Conservation (phyloP, 2,329 filamentous ascomycete genomes). For the Aspergillus transmontanensis region DNA sequence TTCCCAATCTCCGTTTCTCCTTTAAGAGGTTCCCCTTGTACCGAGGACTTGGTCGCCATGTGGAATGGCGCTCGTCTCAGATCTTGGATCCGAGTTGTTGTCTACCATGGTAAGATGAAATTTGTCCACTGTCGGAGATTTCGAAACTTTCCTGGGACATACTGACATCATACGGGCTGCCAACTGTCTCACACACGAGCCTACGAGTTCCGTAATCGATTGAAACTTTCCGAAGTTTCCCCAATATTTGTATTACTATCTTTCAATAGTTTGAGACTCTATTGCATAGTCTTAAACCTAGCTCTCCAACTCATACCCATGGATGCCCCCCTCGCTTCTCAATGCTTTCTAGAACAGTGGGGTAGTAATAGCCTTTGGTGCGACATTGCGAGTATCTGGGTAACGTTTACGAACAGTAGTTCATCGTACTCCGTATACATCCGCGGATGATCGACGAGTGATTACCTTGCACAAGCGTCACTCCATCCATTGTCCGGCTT, state of each 20-base stretch:
- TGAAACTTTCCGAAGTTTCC: slow-evolving; percentile 22
- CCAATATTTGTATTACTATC: slow-evolving; percentile 6
- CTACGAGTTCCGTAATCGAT: slow-evolving; percentile 16
- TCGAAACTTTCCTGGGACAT: slow-evolving; percentile 9
- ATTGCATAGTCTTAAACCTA: slow-evolving; percentile 18
- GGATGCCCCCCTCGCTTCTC: slow-evolving; percentile 8
- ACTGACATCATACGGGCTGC: slow-evolving; percentile 22
- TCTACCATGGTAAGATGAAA: background rate
- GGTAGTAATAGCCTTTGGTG: background rate
- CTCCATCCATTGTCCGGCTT: background rate
- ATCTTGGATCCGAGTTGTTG: background rate
- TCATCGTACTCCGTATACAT: slow-evolving; percentile 6
- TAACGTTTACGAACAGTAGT: slow-evolving; percentile 6
- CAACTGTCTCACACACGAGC: slow-evolving; percentile 14
- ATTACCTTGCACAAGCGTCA: background rate
- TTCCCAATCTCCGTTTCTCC: background rate
- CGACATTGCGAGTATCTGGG: background rate
- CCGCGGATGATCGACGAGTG: slow-evolving; percentile 15
- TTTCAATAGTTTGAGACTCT: slow-evolving; percentile 22
- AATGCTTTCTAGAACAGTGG: slow-evolving; percentile 13
- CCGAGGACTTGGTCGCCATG: background rate
- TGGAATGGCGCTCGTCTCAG: background rate
- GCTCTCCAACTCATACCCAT: background rate
- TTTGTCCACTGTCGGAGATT: background rate
- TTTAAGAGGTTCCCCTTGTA: background rate